Conservation (phyloP, 371 early-diverging fungal species). For the Funneliformis caledonium region DNA sequence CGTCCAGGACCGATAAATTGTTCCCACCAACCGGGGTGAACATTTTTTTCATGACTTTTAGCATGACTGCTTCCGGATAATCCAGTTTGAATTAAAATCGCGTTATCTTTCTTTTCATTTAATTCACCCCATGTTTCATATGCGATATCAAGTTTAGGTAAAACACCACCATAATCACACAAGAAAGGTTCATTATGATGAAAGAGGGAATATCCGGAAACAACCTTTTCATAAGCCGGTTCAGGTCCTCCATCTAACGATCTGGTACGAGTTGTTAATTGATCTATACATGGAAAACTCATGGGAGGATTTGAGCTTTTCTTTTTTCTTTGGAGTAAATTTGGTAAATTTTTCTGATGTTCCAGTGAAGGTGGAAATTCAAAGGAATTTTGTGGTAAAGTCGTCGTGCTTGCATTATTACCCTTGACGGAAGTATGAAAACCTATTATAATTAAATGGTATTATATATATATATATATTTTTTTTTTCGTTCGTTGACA, state of each 20-base stretch:
- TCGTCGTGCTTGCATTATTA: not conserved
- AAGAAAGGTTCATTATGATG: slow-evolving; percentile 70
- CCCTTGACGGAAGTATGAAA: not conserved
- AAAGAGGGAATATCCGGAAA: slow-evolving; percentile 80
- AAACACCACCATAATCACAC: slow-evolving; percentile 82
- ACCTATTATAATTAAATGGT: not conserved
- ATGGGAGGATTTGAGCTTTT: slow-evolving; percentile 63
- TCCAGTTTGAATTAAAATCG: slow-evolving; percentile 86
- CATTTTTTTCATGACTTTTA: slow-evolving; percentile 76
- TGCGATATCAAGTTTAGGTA: slow-evolving; percentile 77
- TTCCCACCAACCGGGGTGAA: slow-evolving; percentile 96
- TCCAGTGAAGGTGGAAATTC: slow-evolving; percentile 5
- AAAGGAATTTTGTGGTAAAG: not conserved
- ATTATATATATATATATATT: not conserved
- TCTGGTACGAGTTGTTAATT: slow-evolving; percentile 64
- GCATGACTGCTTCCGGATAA: slow-evolving; percentile 85
- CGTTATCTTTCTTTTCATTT: slow-evolving; percentile 72
- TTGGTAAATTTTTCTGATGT: not conserved
- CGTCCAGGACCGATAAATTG: slow-evolving; percentile 87
- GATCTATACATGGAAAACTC: slow-evolving; percentile 82
- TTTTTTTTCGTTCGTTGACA: not conserved
- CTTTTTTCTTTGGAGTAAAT: not conserved
- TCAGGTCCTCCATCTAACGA: slow-evolving; percentile 84
- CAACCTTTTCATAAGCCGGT: slow-evolving; percentile 83
- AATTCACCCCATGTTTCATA: slow-evolving; percentile 88